Conservation (phyloP, 2,329 filamentous ascomycete genomes). For the Claviceps pazoutovae region DNA sequence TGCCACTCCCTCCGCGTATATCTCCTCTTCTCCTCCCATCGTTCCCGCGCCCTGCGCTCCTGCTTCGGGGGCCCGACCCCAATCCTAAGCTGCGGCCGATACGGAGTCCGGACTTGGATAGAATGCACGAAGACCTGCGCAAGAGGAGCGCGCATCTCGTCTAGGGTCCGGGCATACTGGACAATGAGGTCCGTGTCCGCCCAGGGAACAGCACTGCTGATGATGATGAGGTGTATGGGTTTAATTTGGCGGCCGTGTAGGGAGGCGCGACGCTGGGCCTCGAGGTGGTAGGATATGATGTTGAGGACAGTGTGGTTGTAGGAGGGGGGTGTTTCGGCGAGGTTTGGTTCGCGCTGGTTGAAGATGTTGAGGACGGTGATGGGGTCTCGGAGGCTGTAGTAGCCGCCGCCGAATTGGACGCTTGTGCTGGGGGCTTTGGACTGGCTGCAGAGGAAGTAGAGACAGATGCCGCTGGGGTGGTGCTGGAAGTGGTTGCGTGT, state of each 20-base stretch:
- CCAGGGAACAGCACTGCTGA: background rate
- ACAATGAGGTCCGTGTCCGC: no score
- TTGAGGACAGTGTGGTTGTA: background rate
- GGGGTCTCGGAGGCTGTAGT: conserved; percentile 37
- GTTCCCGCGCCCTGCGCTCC: no score
- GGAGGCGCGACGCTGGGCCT: background rate
- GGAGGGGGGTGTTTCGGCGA: background rate
- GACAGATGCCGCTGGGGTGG: conserved; percentile 75
- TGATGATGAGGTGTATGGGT: background rate
- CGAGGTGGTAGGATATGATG: background rate
- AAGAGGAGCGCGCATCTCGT: no score
- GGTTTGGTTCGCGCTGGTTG: background rate
- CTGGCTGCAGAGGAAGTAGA: conserved; percentile 75
- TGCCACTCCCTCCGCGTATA: no score
- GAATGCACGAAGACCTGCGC: no score
- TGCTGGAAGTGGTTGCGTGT: conserved; percentile 67
- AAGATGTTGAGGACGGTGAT: background rate
- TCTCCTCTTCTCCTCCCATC: no score
- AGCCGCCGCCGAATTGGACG: conserved; percentile 41
- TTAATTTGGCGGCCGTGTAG: background rate
- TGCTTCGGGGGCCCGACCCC: no score
- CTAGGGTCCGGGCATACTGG: no score
- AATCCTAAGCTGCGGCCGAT: no score
- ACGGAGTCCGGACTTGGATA: no score
- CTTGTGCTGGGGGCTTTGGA: conserved; percentile 23